Base-by-base conservation (phyloP, 345 rosid genomes). In the Trapa incisa region DNA sequence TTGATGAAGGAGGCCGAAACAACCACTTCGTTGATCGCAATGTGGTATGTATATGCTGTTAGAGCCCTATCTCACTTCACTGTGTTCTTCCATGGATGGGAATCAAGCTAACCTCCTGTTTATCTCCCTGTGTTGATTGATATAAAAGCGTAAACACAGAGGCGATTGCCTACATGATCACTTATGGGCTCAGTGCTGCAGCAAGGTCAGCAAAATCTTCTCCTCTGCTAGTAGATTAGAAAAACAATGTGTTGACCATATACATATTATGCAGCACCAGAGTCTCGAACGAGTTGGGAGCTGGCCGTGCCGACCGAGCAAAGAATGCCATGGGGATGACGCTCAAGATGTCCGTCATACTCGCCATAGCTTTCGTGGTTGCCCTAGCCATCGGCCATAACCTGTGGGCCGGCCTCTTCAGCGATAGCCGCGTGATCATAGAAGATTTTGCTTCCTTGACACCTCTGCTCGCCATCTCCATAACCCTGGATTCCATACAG, bases 271-370 rank as follows among this genome's bases (percentile, higher is more conserved):
- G 68, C 73, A 92, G 98, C 76, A 89, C 98, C 10, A 86, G 93
- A 65, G 91, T 89, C 68, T 86, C 97, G 1, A 89, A 92, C 52
- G 96, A 88, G 67, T 65, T 88, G 66, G 98, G 94, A 74, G 92
- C 94, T 0, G 93, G 75, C 61, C 78, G 76, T 36, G 56, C 82
- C 12, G 58, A 65, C 13, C 60, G 47, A 45, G 94, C 92, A 16
- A 86, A 83, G 71, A 78, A 68, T 13, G 92, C 90, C 12, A 83
- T 80, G 80, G 47, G 7, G 0, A 78, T 82, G 64, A 73, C 84
- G 32, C 60, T 87, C 36, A 80, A 82, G 75, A 78, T 89, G 70
- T 77, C 89, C 7, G 35, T 84, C 54, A 67, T 78, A 38, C 89
- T 93, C 69, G 89, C 82, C 10, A 68, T 88, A 0, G 36, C 67